These are phyloP conservation scores for Aureobasidium sp. DNA, from an alignment of 2,329 filamentous ascomycete genomes.

Conservation along the genomic window DNA sequence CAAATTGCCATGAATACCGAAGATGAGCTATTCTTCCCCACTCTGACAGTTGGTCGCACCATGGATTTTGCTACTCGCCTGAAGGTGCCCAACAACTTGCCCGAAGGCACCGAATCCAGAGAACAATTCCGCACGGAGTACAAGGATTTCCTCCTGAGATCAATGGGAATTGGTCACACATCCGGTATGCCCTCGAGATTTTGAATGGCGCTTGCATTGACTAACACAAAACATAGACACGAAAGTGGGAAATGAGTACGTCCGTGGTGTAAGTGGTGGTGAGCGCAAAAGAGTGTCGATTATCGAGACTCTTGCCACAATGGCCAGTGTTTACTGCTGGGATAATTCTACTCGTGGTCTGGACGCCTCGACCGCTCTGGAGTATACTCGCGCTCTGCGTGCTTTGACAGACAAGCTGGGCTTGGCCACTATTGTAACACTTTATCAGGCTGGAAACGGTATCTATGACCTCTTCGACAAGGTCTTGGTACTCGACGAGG, in stretches of 20 bases:
- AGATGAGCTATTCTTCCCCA: slow-evolving; percentile 47
- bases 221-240: slow-evolving; percentile 39
- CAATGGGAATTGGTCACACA: slow-evolving; percentile 54
- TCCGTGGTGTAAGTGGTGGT: slow-evolving; percentile 61
- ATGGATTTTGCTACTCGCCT: slow-evolving; percentile 49
- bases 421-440: slow-evolving; percentile 53
- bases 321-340: slow-evolving; percentile 57
- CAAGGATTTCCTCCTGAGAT: slow-evolving; percentile 50
- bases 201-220: too few relatives aligned
- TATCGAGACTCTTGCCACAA: slow-evolving; percentile 54
- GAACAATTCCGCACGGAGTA: slow-evolving; percentile 43
- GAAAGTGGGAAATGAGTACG: slow-evolving; percentile 60
- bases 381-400: slow-evolving; percentile 53
- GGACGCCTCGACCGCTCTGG: slow-evolving; percentile 57
- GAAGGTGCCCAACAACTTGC: slow-evolving; percentile 40
- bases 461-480: slow-evolving; percentile 67
- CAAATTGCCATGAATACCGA: slow-evolving; percentile 42
- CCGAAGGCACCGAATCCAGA: slow-evolving; percentile 28
- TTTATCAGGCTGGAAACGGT: slow-evolving; percentile 64
- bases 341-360: slow-evolving; percentile 61
- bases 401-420: slow-evolving; percentile 57
- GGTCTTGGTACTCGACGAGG: slow-evolving; percentile 59
- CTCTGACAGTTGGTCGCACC: slow-evolving; percentile 50
- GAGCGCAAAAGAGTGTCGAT: slow-evolving; percentile 65
- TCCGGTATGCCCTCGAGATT: neutral